Conservation (phyloP, 2,329 filamentous ascomycete species). For the Aspergillus caelatus region DNA sequence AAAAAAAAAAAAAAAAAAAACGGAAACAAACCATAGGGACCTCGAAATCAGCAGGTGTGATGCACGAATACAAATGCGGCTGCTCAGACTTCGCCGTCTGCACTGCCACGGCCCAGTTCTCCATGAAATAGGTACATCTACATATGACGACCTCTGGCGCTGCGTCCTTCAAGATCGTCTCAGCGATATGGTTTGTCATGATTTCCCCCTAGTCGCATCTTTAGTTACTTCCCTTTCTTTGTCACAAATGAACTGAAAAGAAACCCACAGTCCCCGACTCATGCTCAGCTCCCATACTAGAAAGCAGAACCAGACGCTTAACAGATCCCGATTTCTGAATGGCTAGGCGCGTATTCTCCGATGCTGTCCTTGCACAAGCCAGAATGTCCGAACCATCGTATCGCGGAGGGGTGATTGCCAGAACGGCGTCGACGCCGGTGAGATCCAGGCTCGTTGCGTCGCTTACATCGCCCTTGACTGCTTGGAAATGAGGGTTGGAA, state of each 20-base stretch:
- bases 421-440: constrained; percentile 15
- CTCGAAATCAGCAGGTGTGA: constrained; percentile 17
- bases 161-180: constrained; percentile 12
- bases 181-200: constrained; percentile 18
- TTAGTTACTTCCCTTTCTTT: background rate
- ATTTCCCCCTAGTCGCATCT: constrained; percentile 17
- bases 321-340: constrained; percentile 11
- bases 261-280: constrained; percentile 14
- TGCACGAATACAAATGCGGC: constrained; percentile 13
- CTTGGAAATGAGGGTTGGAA: constrained; percentile 13
- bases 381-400: constrained; percentile 13
- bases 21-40: constrained; percentile 16
- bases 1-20: too few relatives aligned
- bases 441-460: constrained; percentile 12
- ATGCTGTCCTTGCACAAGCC: constrained; percentile 9
- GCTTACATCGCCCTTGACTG: constrained; percentile 15
- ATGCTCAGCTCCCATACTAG: constrained; percentile 19
- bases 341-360: constrained; percentile 14
- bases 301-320: constrained; percentile 16
- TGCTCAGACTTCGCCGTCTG: constrained; percentile 5
- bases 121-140: constrained; percentile 22
- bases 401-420: constrained; percentile 16
- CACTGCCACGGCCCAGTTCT: constrained; percentile 16
- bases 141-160: constrained; percentile 17
- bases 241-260: background rate